Conservation (phyloP, 108 stramenopile genomes). For the Skeletonema menzelii region DNA sequence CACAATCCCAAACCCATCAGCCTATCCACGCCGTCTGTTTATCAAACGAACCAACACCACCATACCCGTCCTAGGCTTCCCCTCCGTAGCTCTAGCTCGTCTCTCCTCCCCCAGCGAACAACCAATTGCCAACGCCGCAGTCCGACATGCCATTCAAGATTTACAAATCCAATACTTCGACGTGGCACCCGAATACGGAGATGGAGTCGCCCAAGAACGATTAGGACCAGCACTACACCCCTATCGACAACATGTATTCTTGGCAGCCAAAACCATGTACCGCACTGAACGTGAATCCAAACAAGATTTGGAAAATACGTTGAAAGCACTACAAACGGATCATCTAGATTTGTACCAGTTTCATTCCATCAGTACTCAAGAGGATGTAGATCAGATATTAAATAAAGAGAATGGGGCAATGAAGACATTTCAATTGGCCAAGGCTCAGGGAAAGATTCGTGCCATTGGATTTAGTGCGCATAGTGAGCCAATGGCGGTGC, state of each 20-base stretch:
- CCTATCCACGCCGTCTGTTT: slow-evolving; percentile 41
- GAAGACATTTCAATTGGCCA: slow-evolving; percentile 41
- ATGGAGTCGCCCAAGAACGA: slow-evolving; percentile 36
- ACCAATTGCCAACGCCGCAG: slow-evolving; percentile 25
- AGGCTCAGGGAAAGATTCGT: slow-evolving; percentile 12
- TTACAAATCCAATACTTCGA: slow-evolving; percentile 42
- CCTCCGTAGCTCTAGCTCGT: slow-evolving; percentile 21
- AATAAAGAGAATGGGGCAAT: slow-evolving; percentile 32
- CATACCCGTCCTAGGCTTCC: slow-evolving; percentile 39
- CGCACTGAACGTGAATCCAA: slow-evolving; percentile 14
- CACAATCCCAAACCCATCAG: slow-evolving; percentile 14
- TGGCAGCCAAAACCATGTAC: slow-evolving; percentile 50
- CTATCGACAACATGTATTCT: slow-evolving; percentile 25
- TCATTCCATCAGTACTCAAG: slow-evolving; percentile 41
- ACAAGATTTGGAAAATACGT: slow-evolving; percentile 37
- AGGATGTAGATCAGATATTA: slow-evolving; percentile 33
- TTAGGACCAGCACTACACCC: slow-evolving; percentile 37
- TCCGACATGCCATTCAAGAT: slow-evolving; percentile 34
- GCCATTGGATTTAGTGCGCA: slow-evolving; percentile 50
- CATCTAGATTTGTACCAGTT: slow-evolving; percentile 47
- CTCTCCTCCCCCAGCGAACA: slow-evolving; percentile 12
- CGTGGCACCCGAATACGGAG: slow-evolving; percentile 51
- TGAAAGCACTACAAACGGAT: slow-evolving; percentile 35
- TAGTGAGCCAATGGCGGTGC: slow-evolving; percentile 35
- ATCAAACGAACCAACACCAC: slow-evolving; percentile 26